Conservation (phyloP, 2,329 filamentous ascomycete genomes). For the Pseudocercospora ulei region DNA sequence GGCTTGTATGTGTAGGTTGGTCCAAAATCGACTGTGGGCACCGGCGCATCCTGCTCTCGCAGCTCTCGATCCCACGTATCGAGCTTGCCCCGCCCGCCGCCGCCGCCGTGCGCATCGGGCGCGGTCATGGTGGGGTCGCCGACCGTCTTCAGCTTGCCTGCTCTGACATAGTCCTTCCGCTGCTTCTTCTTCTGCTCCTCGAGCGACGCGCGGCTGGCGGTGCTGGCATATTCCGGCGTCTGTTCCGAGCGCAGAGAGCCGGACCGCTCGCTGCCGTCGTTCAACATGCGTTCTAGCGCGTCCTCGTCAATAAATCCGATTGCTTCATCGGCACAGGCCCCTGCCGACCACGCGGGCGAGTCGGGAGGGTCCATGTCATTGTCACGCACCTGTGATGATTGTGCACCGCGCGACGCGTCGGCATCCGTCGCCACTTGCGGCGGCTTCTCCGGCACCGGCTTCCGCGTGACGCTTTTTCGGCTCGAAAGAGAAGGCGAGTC, state of each 20-base stretch:
- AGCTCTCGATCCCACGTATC: conserved; percentile 33
- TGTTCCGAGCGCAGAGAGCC: conserved; percentile 36
- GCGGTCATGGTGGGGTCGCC: conserved; percentile 46
- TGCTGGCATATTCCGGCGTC: conserved; percentile 71
- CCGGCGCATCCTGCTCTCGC: conserved; percentile 42
- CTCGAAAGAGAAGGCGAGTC: conserved; percentile 25
- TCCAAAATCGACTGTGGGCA: conserved; percentile 76
- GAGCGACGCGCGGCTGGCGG: conserved; percentile 37
- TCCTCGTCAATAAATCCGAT: conserved; percentile 38
- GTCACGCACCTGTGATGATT: conserved; percentile 22
- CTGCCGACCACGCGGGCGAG: conserved; percentile 23
- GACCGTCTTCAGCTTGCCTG: conserved; percentile 70
- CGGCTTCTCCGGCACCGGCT: conserved; percentile 25
- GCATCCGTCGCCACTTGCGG: conserved; percentile 13
- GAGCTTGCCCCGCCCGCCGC: conserved; percentile 24
- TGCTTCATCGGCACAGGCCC: conserved; percentile 24
- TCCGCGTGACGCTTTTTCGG: conserved; percentile 26
- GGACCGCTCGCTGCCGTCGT: conserved; percentile 25
- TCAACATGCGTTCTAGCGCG: conserved; percentile 35
- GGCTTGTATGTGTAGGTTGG: conserved; percentile 63
- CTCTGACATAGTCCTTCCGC: conserved; percentile 56
- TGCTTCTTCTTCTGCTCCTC: conserved; percentile 40
- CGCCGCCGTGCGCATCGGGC: conserved; percentile 35
- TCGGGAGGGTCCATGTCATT: conserved; percentile 17
- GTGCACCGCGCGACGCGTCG: conserved; percentile 15